phyloP scores from a whole-genome alignment of 371 early-diverging fungal genomes.

The Saksenaea oblongispora region DNA sequence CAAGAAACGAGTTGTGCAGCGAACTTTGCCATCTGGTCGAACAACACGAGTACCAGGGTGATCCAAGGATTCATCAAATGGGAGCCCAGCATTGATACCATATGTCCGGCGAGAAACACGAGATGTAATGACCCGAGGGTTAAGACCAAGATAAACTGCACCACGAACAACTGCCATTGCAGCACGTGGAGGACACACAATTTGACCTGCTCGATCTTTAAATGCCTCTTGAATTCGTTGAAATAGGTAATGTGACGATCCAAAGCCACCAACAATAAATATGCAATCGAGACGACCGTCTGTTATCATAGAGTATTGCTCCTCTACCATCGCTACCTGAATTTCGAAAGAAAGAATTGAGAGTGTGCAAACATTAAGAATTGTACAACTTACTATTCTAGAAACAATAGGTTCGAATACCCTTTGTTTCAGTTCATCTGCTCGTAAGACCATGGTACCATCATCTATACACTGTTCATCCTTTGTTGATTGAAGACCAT shows the following conservation, averaged over 20 bases:
- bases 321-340: conserved; percentile 40
- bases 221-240: conserved; percentile 38
- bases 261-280: conserved; percentile 53
- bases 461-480: conserved; percentile 52
- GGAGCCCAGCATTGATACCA: conserved; percentile 61
- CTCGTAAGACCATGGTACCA: conserved; percentile 47
- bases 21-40: conserved; percentile 47
- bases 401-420: conserved; percentile 61
- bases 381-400: conserved; percentile 39
- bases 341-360: too few relatives aligned
- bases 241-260: conserved; percentile 47
- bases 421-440: conserved; percentile 46
- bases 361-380: neutral
- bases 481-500: conserved; percentile 13
- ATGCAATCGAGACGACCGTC: conserved; percentile 32
- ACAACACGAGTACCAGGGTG: conserved; percentile 32
- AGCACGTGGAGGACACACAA: conserved; percentile 45
- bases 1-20: conserved; percentile 47
- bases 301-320: conserved; percentile 26
- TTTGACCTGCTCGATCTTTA: conserved; percentile 25
- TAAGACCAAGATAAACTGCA: conserved; percentile 52
- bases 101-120: conserved; percentile 63
- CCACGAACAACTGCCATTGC: conserved; percentile 53
- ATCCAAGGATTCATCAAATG: conserved; percentile 44
- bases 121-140: conserved; percentile 51